Conservation (phyloP, 2,329 filamentous ascomycete species). For the Cladobotryum mycophilum region DNA sequence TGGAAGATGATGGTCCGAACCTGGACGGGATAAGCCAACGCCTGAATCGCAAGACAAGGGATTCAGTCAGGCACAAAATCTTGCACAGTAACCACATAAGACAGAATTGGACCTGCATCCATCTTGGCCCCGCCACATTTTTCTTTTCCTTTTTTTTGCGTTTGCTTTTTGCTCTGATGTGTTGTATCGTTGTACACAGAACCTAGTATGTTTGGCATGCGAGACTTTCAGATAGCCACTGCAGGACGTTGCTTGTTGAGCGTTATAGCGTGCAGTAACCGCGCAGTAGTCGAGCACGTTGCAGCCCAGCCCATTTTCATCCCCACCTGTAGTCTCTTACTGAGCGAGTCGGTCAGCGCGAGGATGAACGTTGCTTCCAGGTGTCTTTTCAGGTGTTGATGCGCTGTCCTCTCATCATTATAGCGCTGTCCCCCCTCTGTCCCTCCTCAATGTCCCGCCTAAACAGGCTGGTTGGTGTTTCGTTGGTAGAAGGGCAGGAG, state of each 20-base stretch:
- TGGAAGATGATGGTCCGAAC: constrained; percentile 3
- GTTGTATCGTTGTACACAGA: neutral
- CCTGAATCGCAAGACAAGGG: constrained; percentile 9
- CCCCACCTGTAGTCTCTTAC: neutral
- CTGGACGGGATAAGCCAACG: neutral
- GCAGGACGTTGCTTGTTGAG: neutral
- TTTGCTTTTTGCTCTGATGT: neutral
- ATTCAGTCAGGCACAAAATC: constrained; percentile 9
- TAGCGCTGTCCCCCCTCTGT: neutral
- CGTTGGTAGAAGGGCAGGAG: too few relatives aligned
- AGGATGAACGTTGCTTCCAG: neutral
- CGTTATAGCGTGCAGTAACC: neutral
- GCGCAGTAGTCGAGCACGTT: neutral
- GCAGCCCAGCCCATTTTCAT: neutral
- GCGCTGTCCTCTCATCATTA: neutral
- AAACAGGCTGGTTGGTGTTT: too few relatives aligned
- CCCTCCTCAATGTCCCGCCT: too few relatives aligned
- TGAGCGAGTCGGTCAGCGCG: neutral
- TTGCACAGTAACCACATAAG: constrained; percentile 3
- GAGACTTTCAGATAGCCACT: neutral
- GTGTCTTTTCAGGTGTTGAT: neutral
- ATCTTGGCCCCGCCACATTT: neutral
- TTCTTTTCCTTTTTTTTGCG: neutral
- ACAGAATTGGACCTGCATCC: neutral
- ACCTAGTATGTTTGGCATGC: too few relatives aligned